Base-by-base conservation (phyloP, 352 stramenopile species). In the Phytopythium ostracodes region DNA sequence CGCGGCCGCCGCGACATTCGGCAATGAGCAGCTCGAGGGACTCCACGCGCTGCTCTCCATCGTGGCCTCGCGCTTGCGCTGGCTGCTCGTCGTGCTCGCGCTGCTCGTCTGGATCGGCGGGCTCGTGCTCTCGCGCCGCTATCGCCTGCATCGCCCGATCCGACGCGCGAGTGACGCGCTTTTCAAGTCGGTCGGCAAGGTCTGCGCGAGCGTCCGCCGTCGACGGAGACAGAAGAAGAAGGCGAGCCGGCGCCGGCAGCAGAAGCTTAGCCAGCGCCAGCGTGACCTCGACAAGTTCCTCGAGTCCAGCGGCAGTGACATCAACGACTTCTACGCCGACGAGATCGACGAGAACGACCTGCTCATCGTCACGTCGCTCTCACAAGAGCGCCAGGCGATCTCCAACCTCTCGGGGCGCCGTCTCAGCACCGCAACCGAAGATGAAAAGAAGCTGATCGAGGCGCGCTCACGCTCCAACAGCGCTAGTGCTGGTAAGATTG, bases 271-370 rank as follows among this genome's bases (percentile, higher is more conserved):
- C 29, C 51, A 51, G 0, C 44, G 38, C 6, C n/a, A 54, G n/a
- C 38, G 29, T 29, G 38, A 10, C 3, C 52, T 58, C 20, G 52
- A 58, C 52, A 58, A 58, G 33, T 63, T 56, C 38, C 35, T 52
- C n/a, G 40, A 40, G 15, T 63, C 54, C n/a, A 50, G 44, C 22
- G 44, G 66, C 5, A 59, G 59, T 27, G 67, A 65, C 35, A 67
- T 65, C 57, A 67, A 67, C 46, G 64, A 49, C 14, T 65, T 63
- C 20, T 68, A 75, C 42, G 51, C 53, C 4, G 77, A 83, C 22
- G 79, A 91, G 11, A 72, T 93, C 51, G 84, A 93, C 63, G 79
- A 89, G 42, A 73, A 81, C 33, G 84, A 93, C 53, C 52, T 87
- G 56, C 67, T 93, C 7, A 77, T 93, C 38, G 78, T 93, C 27